These are phyloP conservation scores for Leccinum arenicola DNA, from an alignment of 768 basidiomycete genomes.

Conservation along the genomic window DNA sequence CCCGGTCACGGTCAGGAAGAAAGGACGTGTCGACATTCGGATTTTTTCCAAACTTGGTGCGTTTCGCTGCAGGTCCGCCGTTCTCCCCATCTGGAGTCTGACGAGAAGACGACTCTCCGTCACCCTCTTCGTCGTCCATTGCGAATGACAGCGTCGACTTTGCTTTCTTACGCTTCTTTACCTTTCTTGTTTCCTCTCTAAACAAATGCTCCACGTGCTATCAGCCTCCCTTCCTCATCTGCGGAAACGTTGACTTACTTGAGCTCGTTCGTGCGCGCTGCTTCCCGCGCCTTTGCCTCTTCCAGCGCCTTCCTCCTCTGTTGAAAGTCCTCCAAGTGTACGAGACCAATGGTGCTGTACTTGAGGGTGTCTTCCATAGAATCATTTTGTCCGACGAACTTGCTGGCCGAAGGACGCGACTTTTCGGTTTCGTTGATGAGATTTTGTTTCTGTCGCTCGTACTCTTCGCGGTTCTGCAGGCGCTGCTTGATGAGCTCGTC, in stretches of 20 bases:
- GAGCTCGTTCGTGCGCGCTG: constrained; percentile 77
- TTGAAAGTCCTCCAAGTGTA: constrained; percentile 89
- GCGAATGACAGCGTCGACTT: constrained; percentile 92
- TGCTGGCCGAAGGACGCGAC: constrained; percentile 78
- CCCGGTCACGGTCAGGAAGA: constrained; percentile 95
- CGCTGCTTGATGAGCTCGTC: constrained; percentile 85
- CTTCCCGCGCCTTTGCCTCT: constrained; percentile 87
- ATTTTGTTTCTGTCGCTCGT: constrained; percentile 73
- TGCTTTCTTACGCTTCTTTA: constrained; percentile 91
- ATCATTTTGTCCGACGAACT: constrained; percentile 93
- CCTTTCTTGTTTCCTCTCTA: constrained; percentile 83
- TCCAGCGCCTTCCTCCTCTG: constrained; percentile 85
- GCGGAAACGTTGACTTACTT: constrained; percentile 61
- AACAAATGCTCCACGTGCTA: constrained; percentile 76
- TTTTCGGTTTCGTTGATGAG: constrained; percentile 91
- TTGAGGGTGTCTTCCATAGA: constrained; percentile 93
- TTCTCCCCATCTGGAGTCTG: constrained; percentile 38
- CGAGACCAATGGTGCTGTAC: constrained; percentile 87
- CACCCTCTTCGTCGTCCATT: constrained; percentile 73
- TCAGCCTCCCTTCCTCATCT: constrained; percentile 51
- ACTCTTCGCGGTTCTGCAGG: constrained; percentile 74
- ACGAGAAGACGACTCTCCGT: constrained; percentile 37
- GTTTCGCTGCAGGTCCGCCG: constrained; percentile 57
- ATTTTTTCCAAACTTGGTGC: constrained; percentile 86
- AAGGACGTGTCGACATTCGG: constrained; percentile 97